Base-by-base conservation (phyloP, 441 rosid genomes). In the Erodium trifolium region DNA sequence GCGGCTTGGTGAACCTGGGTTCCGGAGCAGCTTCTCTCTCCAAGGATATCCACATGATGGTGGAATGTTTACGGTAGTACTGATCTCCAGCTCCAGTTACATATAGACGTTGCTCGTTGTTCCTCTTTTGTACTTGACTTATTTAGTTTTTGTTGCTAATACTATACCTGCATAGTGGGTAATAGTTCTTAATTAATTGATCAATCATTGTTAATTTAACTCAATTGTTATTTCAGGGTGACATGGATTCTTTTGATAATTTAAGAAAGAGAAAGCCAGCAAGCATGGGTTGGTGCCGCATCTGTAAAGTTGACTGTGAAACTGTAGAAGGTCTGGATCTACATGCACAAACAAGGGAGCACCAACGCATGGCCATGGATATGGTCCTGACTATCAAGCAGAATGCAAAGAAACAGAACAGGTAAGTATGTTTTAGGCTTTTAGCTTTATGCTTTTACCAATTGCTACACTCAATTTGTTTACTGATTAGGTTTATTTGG, bases 261-360 rank as follows among this genome's bases (percentile, higher is more conserved):
- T 72, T 79, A 41, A 86, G 88, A 73, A 86, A 81, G 80, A 83
- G 90, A 78, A 85, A 74, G 77, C 71, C 81, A 31, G 35, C 77
- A 68, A 79, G 78, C 86, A 80, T 78, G 85, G 96, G 92, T 39
- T 90, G 96, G 96, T 90, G 96, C 70, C 90, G 92, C 23, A 84
- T 90, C 55, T 90, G 96, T 80, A 88, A 85, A 72, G 80, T 90
- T 64, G 93, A 90, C 63, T 88, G 96, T 73, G 88, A 88, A 76
- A 82, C 89, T 31, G 91, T 83, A 45, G 96, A 86, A 75, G 87
- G 94, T 71, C 79, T 83, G 78, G 88, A 88, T 74, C 69, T 86
- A 64, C 90, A 91, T 83, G 87, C 91, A 10, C 92, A 88, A 75
- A 82, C 88, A 2, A 83, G 87, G 75, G 92, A 84, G 72, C 94